Base-by-base conservation (phyloP, 495 filamentous ascomycete genomes). In the Penicillium subrubescens region DNA sequence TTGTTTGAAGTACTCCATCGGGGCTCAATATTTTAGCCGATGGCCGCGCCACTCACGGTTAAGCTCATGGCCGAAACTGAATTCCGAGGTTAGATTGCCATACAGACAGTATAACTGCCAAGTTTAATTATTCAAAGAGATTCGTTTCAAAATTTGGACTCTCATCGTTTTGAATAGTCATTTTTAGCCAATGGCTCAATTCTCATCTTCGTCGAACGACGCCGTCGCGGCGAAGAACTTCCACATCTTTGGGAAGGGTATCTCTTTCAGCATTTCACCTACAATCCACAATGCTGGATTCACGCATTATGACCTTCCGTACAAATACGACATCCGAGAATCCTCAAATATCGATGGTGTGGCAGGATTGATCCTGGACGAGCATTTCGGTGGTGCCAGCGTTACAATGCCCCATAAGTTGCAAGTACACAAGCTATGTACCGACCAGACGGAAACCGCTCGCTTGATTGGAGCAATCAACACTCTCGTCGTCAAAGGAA, bases 281-380 rank as follows among this genome's bases (percentile, higher is more conserved):
- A 84, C 85, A 1, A 92, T 92, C 83, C 89, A 92, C 69, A 87
- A 82, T 59, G 88, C 88, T 1, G 89, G 87, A 11, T 92, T 89
- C 72, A 73, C 82, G 59, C 81, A 83, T 41, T 85, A 83, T 48
- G 82, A 83, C 29, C 87, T 93, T 79, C 85, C 85, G 1, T 87
- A 90, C 69, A 81, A 80, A 43, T 91, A 87, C 69, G 77, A 84
- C 56, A 85, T 84, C 25, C 80, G 82, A 33, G 81, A 86, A 84
- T 67, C 80, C 77, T 14, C 54, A 10, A 59, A 19, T n/a, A 65
- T 75, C 14, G 60, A 68, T 27, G 66, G 59, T 7, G 63, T 63
- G 67, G 89, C 59, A 6, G 56, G 82, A 81, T 41, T 76, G 76
- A 48, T 85, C 82, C 14, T 77, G 25, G 77, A 85, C 54, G 74